Percentiles rank a stretch among this genome's conserved stretches.
phyloP scores from a whole-genome alignment of 345 rosid genomes.

The Rubroshorea leprosula region DNA sequence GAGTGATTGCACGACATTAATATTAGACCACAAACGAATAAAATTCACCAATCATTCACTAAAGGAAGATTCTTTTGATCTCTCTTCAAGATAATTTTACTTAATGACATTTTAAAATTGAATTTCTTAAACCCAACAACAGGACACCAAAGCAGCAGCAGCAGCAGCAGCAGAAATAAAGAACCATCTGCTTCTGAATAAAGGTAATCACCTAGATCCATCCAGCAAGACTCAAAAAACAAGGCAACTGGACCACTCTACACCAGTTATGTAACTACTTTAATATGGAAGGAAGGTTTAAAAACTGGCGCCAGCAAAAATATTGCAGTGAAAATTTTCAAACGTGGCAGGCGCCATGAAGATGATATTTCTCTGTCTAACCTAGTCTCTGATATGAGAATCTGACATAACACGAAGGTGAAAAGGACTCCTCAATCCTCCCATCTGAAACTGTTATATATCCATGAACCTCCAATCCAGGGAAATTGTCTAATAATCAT shows the following conservation, averaged over 20 bases:
- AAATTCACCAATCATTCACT: no score
- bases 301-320: slow-evolving; percentile 30
- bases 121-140: no score
- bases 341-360: slow-evolving; percentile 21
- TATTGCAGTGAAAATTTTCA: slow-evolving; percentile 9
- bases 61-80: no score
- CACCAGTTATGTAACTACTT: background rate
- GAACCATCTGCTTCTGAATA: slow-evolving; percentile 1
- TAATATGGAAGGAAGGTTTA: slow-evolving; percentile 5
- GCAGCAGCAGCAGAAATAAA: slow-evolving; percentile 2
- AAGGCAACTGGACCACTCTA: slow-evolving; percentile 21
- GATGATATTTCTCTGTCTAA: background rate
- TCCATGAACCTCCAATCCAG: slow-evolving; percentile 7
- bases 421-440: slow-evolving; percentile 42
- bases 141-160: no score
- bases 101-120: no score
- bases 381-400: slow-evolving; percentile 6
- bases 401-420: slow-evolving; percentile 27
- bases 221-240: slow-evolving; percentile 1
- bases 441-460: slow-evolving; percentile 7
- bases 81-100: no score
- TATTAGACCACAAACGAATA: no score
- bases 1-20: no score
- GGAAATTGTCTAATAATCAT: background rate
- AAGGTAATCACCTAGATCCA: background rate